phyloP scores from a whole-genome alignment of 108 stramenopile genomes.

The Aureococcus anophagefferens region DNA sequence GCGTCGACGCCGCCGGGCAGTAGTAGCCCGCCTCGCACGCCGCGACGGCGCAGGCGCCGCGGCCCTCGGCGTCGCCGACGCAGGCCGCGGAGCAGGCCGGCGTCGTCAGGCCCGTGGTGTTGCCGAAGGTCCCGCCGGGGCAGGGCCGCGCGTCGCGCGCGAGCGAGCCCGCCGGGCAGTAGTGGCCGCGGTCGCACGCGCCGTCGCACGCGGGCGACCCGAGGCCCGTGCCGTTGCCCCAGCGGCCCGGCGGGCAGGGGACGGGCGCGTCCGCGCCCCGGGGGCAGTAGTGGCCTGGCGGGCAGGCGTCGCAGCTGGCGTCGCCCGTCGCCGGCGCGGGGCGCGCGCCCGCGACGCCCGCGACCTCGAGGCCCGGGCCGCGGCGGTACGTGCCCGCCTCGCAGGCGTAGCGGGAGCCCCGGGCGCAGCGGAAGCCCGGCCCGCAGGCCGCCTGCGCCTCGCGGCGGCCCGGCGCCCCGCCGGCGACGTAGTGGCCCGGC shows the following conservation, averaged over 20 bases:
- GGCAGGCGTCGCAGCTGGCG: conserved; percentile 33
- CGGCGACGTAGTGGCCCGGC: background rate
- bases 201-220: conserved; percentile 19
- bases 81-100: conserved; percentile 29
- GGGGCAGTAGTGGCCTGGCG: conserved; percentile 40
- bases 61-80: background rate
- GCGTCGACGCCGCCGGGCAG: conserved; percentile 6
- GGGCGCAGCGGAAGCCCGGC: background rate
- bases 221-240: conserved; percentile 15
- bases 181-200: conserved; percentile 17
- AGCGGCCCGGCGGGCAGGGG: conserved; percentile 27
- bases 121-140: conserved; percentile 6
- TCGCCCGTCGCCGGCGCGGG: background rate
- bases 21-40: conserved; percentile 14
- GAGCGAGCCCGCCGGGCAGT: conserved; percentile 29
- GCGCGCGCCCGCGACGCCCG: no score
- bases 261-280: conserved; percentile 30
- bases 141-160: conserved; percentile 1
- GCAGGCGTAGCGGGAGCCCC: background rate
- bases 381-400: background rate
- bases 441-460: background rate
- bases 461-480: background rate
- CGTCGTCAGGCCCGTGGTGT: conserved; percentile 5
- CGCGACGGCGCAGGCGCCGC: conserved; percentile 8
- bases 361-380: no score